Evolutionary conservation across 1,284 basidiomycete genomes (phyloP).

Genomic region (Cryptococcus neoformans): DNA sequence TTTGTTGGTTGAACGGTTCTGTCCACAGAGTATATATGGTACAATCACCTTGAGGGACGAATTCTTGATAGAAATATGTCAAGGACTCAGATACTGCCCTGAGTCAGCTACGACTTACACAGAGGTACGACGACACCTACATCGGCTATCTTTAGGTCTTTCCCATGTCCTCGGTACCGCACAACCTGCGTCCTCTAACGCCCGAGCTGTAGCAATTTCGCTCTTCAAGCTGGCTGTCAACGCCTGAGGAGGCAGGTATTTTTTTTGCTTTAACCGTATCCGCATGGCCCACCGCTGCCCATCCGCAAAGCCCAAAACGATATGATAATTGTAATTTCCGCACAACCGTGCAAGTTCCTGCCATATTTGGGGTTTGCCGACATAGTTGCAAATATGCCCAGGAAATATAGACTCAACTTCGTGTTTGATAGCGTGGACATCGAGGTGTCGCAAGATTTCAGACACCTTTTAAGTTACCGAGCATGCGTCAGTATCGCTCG

Average conservation of each 20-base stretch:
- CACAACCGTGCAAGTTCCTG: constrained; percentile 1
- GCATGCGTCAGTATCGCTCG: background rate
- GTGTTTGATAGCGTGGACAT: constrained; percentile 1
- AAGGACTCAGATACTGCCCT: background rate
- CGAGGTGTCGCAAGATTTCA: constrained; percentile 1
- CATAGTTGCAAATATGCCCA: background rate
- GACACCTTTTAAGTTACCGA: background rate
- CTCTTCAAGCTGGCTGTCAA: background rate
- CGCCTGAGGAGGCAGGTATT: constrained; percentile 1
- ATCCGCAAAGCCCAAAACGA: constrained; percentile 6
- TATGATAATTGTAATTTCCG: constrained; percentile 4
- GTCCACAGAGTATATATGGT: background rate
- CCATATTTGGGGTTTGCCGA: constrained; percentile 1
- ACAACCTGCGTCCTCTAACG: background rate
- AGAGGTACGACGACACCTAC: background rate
- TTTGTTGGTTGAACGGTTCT: background rate
- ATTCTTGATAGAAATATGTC: constrained; percentile 6
- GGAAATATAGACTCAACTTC: constrained; percentile 1
- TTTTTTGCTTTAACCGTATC: constrained; percentile 2
- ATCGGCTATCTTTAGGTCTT: constrained; percentile 1
- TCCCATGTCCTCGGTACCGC: constrained; percentile 2
- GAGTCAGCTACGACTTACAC: background rate
- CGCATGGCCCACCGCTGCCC: constrained; percentile 8
- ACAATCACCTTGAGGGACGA: background rate
- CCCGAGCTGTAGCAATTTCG: constrained; percentile 7